These are phyloP conservation scores for Leonotis leonurus DNA, from an alignment of 257 asterid genomes.

Conservation along the genomic window DNA sequence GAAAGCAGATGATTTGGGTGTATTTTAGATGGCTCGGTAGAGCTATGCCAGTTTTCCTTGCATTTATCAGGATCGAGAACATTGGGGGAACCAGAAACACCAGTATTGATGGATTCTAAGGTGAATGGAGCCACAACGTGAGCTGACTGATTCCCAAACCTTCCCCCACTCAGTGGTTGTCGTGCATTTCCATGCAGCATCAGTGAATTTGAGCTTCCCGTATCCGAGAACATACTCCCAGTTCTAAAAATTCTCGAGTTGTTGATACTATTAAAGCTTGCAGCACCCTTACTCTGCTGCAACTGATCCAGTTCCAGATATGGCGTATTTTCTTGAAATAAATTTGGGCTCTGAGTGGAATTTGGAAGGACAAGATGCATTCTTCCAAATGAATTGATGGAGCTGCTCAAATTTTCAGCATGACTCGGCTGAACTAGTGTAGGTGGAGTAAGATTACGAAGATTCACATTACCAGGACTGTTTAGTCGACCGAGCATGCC, in stretches of 20 bases:
- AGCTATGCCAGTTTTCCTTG: conserved; percentile 38
- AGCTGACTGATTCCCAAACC: conserved; percentile 38
- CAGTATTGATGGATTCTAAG: conserved; percentile 34
- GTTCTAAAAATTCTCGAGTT: conserved; percentile 35
- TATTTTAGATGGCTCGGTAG: conserved; percentile 34
- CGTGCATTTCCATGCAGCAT: conserved; percentile 30
- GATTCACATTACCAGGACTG: conserved; percentile 46
- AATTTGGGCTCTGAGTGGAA: conserved; percentile 30
- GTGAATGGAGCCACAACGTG: conserved; percentile 36
- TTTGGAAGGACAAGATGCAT: conserved; percentile 37
- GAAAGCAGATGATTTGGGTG: conserved; percentile 38
- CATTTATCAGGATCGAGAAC: conserved; percentile 46
- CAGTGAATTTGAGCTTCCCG: conserved; percentile 29
- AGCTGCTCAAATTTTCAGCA: conserved; percentile 40
- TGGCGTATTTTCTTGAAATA: conserved; percentile 53
- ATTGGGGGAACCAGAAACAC: conserved; percentile 35
- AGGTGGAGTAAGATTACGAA: conserved; percentile 37
- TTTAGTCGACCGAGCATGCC: conserved; percentile 72
- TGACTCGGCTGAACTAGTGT: conserved; percentile 47
- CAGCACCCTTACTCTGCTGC: conserved; percentile 33
- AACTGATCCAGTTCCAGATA: conserved; percentile 53
- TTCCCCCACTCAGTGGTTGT: conserved; percentile 22
- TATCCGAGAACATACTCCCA: conserved; percentile 28
- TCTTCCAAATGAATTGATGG: conserved; percentile 37
- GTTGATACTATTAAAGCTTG: conserved; percentile 31